Conservation (phyloP, 495 filamentous ascomycete genomes). For the Tuber aestivum region DNA sequence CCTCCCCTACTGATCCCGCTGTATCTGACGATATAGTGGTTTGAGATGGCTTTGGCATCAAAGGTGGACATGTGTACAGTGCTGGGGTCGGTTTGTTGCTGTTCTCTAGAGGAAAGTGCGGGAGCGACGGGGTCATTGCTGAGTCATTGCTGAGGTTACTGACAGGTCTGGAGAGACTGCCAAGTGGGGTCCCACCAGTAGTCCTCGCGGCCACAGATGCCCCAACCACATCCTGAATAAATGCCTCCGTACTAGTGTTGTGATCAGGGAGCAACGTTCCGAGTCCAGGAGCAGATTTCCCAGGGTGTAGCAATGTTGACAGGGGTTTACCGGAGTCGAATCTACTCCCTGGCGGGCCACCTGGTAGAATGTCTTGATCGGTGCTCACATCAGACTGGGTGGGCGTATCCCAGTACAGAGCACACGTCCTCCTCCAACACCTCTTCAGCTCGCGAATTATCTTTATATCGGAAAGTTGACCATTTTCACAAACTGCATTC, state of each 20-base stretch:
- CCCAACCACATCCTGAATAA: conserved; percentile 34
- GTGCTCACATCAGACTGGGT: conserved; percentile 48
- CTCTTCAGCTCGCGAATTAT: conserved; percentile 91
- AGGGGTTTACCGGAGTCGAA: conserved; percentile 26
- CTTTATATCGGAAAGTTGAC: conserved; percentile 72
- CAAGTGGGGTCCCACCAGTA: conserved; percentile 11
- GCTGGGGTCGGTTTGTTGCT: conserved; percentile 33
- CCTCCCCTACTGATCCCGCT: conserved; percentile 8
- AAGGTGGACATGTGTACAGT: conserved; percentile 28
- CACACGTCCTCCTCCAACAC: conserved; percentile 90
- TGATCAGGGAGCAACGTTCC: conserved; percentile 34
- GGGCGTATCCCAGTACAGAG: conserved; percentile 74
- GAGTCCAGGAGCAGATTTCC: conserved; percentile 37
- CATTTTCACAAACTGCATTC: conserved; percentile 50
- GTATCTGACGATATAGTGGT: conserved; percentile 9
- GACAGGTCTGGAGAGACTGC: conserved; percentile 21
- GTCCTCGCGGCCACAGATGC: conserved; percentile 19
- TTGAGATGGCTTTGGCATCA: conserved; percentile 30
- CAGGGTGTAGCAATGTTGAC: conserved; percentile 28
- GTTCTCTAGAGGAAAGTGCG: conserved; percentile 27
- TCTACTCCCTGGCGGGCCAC: conserved; percentile 48
- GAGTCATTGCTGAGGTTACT: conserved; percentile 21
- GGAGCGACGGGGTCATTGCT: conserved; percentile 23
- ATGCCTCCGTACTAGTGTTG: conserved; percentile 35
- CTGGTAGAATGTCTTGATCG: conserved; percentile 68